These are phyloP conservation scores for Colletotrichum plurivorum DNA, from an alignment of 2,329 filamentous ascomycete genomes.

Conservation along the genomic window DNA sequence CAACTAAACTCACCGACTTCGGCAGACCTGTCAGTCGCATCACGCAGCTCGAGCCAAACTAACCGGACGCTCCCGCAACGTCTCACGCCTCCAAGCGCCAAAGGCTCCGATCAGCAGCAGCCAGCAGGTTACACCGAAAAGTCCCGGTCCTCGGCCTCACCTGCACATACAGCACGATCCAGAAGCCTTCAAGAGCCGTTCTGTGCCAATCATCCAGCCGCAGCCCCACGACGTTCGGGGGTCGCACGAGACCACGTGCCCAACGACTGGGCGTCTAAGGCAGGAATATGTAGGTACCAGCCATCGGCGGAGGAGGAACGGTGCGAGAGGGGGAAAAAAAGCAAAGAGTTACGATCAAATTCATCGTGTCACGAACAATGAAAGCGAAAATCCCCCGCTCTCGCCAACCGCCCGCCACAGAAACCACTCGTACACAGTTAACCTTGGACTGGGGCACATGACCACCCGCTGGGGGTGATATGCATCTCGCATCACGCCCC, in stretches of 20 bases:
- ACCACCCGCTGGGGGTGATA: slow-evolving; percentile 2
- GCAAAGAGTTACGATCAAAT: not conserved
- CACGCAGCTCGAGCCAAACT: not conserved
- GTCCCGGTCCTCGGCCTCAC: slow-evolving; percentile 5
- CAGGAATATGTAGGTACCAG: not conserved
- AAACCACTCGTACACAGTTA: not conserved
- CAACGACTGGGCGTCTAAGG: slow-evolving; percentile 16
- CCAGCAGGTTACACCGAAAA: slow-evolving; percentile 2
- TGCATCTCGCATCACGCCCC: slow-evolving; percentile 26
- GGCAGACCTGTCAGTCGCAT: slow-evolving; percentile 4
- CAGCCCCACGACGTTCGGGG: slow-evolving; percentile 12
- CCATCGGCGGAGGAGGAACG: not conserved
- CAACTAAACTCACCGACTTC: slow-evolving; percentile 27
- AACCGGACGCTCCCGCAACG: not conserved
- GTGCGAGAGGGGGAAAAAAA: not conserved
- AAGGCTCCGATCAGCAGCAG: slow-evolving; percentile 7
- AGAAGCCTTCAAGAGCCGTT: not conserved
- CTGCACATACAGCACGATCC: not conserved
- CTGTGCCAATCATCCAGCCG: slow-evolving; percentile 9
- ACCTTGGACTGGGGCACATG: slow-evolving; percentile 36
- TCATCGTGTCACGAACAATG: slow-evolving; percentile 33
- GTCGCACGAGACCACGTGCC: slow-evolving; percentile 31
- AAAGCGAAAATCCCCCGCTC: slow-evolving; percentile 2
- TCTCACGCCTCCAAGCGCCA: not conserved
- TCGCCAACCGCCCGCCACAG: slow-evolving; percentile 17